Evolutionary conservation across 164 flowering plant genomes (phyloP), one percentile per base, ranked within the genome.

Genomic region (Annona squamosa): DNA sequence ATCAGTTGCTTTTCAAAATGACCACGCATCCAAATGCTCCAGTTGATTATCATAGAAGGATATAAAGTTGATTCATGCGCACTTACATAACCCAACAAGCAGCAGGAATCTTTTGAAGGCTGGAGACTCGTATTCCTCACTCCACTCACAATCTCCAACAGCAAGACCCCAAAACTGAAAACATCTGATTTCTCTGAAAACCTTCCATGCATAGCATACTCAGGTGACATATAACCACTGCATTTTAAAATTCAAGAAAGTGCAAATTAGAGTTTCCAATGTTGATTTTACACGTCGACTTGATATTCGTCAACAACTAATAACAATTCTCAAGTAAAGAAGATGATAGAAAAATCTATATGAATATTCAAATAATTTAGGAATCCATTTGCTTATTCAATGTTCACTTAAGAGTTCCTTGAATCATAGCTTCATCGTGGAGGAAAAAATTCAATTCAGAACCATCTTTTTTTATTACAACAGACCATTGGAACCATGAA

Each of bases 41-140:
- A 52, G 9, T 26, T 26, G 37, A 26, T 7, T 52, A 52, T 52
- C 59, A 52, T 52, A 16, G 59, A 52, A 26, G 37, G 37, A 52
- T 52, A 16, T 52, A 16, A 52, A 6, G 13, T 45, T 68, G 37
- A 19, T n/a, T 68, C 19, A 17, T 68, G 56, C 46, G 3, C 18
- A 71, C 73, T 71, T 61, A 71, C 73, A 18, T 46, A n/a, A 10
- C 42, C 65, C 3, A 46, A 18, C 45, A 71, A 65, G 57, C 10
- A 61, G 5, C n/a, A 16, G n/a, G 67, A 45, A n/a, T 46, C 37
- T 4, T 62, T 45, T 9, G 9, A 12, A 17, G 4, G 56, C 46
- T 46, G 46, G 46, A 85, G 85, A n/a, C 83, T 82, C 47, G 84
- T 79, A n/a, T 68, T 73, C 57, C 65, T 67, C 71, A 13, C 67